Conservation (phyloP, 176 grass and related monocot genomes). For the Urochloa ruziziensis region DNA sequence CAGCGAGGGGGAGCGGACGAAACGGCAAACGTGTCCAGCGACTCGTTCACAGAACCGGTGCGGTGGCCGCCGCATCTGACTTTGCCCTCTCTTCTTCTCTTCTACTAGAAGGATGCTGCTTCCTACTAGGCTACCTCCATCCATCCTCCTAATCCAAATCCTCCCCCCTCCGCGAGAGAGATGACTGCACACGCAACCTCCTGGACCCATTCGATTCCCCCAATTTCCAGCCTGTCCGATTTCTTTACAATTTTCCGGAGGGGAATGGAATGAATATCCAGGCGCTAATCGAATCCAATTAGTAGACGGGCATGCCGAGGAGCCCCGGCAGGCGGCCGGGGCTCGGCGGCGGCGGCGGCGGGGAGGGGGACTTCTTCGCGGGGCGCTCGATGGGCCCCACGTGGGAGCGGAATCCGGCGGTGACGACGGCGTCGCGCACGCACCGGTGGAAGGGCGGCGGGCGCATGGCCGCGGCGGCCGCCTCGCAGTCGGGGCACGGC, state of each 20-base stretch:
- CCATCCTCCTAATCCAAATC: not conserved
- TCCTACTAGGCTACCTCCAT: not conserved
- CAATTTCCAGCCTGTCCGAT: not conserved
- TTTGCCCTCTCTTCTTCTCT: not conserved
- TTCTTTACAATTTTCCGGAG: not conserved
- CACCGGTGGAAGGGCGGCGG: conserved; percentile 76
- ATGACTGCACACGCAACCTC: not conserved
- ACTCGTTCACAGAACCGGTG: no score
- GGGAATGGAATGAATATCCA: not conserved
- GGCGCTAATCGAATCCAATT: not conserved
- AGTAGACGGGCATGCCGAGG: conserved; percentile 38
- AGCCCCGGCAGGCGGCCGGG: not conserved
- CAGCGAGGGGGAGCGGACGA: no score
- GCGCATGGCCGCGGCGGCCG: conserved; percentile 37
- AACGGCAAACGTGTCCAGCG: no score
- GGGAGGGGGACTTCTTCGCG: conserved; percentile 41
- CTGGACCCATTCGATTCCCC: not conserved
- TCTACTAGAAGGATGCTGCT: not conserved
- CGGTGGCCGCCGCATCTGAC: not conserved
- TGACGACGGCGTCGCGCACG: conserved; percentile 69
- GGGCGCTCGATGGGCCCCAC: conserved; percentile 87
- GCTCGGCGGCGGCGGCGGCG: not conserved
- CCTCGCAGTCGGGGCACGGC: conserved; percentile 74
- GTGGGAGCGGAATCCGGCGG: conserved; percentile 61
- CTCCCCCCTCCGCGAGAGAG: no score